Evolutionary conservation across 1,284 basidiomycete species (phyloP), one percentile per base, ranked within the genome.

Genomic region (Tausonia pullulans): DNA sequence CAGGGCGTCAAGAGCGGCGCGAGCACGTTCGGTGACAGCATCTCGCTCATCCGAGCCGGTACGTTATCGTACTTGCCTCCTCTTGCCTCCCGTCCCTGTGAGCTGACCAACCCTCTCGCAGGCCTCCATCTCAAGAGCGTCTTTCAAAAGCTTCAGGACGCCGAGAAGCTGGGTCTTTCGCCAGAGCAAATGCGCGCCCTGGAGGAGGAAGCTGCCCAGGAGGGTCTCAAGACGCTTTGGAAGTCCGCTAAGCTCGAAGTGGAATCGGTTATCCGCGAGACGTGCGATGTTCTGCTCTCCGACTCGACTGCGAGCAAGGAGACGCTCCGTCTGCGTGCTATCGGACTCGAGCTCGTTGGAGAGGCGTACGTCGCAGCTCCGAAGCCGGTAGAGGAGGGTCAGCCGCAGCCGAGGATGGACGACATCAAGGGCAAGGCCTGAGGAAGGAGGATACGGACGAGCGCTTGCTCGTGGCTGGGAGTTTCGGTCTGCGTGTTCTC

Each of bases 221-320:
- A 98, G 76, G 90, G 72, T n/a, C 74, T 95, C 7, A 87, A 92
- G 70, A 91, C 91, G 0, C 78, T 95, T 41, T 95, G 94, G 84
- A 95, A 95, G 81, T 92, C 94, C 4, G 88, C 94, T 41, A 97
- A 96, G 74, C 83, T 98, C 16, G 95, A 98, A 75, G 85, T 98
- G 60, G 94, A 98, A 75, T 89, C 88, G 14, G 86, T 98, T 45
- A 81, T 98, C 9, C 84, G 95, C 16, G 95, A 98, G 75, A 90
- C 90, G 0, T 94, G 91, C 73, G 95, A 98, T 71, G 83, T 85
- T 27, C 82, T 98, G 14, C 80, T 99, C 4, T 76, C 77, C 39
- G 80, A 82, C 57, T 71, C 73, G 3, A 66, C 64, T 1, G 69
- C 76, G 3, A 63, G 71, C 5, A 65, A 82, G 4, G 78, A 81